Percentiles rank a stretch among this genome's conserved stretches.
phyloP scores from a whole-genome alignment of 148 eudicot genomes.

The Dianthus caryophyllus region DNA sequence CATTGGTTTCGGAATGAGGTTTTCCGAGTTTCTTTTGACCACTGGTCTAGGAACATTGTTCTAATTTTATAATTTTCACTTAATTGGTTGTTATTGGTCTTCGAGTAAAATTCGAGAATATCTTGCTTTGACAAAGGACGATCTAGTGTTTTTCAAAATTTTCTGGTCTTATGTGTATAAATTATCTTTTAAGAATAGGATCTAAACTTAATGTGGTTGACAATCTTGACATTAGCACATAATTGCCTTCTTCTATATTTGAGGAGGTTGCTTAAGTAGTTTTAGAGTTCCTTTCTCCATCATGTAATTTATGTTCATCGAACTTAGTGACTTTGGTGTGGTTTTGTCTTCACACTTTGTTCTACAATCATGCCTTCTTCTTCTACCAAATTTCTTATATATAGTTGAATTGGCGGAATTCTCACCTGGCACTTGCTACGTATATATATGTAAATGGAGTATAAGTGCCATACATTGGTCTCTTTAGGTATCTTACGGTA shows the following conservation, averaged over 20 bases:
- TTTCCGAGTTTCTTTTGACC: not conserved
- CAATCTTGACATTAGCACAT: slow-evolving; percentile 2
- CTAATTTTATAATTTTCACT: not conserved
- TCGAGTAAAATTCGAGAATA: not conserved
- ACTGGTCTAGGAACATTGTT: not conserved
- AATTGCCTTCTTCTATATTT: not conserved
- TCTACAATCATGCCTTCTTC: not conserved
- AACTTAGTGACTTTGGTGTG: not conserved
- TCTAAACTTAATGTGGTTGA: not conserved
- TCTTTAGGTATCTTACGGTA: slow-evolving; percentile 18
- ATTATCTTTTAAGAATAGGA: not conserved
- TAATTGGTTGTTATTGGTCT: not conserved
- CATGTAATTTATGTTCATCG: not conserved
- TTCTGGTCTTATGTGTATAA: not conserved
- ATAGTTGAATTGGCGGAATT: not conserved
- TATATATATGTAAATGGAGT: not conserved
- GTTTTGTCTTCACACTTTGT: not conserved
- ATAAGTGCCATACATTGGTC: not conserved
- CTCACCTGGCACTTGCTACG: not conserved
- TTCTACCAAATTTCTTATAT: not conserved
- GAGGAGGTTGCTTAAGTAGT: not conserved
- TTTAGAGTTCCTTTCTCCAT: not conserved
- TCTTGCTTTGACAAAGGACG: not conserved
- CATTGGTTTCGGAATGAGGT: not conserved
- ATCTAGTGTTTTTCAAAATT: not conserved